Conservation (phyloP, 2,329 filamentous ascomycete genomes). For the Cordyceps cateniannulata region DNA sequence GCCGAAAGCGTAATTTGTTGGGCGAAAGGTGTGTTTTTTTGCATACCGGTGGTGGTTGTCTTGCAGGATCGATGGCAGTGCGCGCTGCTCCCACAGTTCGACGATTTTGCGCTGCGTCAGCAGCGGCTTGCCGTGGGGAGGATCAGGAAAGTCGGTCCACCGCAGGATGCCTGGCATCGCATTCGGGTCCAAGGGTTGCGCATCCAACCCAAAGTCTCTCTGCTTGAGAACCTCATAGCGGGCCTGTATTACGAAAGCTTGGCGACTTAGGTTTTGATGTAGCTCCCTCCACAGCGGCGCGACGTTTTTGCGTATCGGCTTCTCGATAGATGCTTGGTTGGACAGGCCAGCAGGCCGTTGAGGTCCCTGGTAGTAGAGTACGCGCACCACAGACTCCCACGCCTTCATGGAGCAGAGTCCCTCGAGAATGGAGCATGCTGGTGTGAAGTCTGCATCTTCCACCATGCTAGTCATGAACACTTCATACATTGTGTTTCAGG, state of each 20-base stretch:
- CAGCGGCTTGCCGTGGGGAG: constrained; percentile 37
- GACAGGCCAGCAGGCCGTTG: constrained; percentile 38
- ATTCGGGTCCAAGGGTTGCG: constrained; percentile 33
- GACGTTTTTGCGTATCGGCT: constrained; percentile 31
- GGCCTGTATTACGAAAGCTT: constrained; percentile 51
- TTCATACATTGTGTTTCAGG: constrained; percentile 43
- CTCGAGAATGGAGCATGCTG: constrained; percentile 46
- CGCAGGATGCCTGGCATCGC: constrained; percentile 40
- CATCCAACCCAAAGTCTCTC: constrained; percentile 36
- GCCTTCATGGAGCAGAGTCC: constrained; percentile 52
- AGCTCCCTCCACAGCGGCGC: constrained; percentile 45
- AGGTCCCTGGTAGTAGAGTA: constrained; percentile 48
- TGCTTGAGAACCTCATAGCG: constrained; percentile 47
- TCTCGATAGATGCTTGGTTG: constrained; percentile 33
- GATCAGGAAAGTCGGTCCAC: constrained; percentile 57
- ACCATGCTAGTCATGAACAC: constrained; percentile 52
- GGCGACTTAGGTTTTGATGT: constrained; percentile 46
- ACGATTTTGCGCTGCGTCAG: constrained; percentile 49
- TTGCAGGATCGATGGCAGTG: constrained; percentile 39
- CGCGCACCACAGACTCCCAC: constrained; percentile 41
- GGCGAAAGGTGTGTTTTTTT: no score
- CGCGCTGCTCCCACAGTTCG: constrained; percentile 47
- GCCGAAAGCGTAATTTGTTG: rapidly evolving
- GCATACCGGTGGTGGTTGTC: constrained; percentile 48
- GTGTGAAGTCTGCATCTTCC: constrained; percentile 40